phyloP scores from a whole-genome alignment of 176 grass and related monocot species.

The Juncus effusus region DNA sequence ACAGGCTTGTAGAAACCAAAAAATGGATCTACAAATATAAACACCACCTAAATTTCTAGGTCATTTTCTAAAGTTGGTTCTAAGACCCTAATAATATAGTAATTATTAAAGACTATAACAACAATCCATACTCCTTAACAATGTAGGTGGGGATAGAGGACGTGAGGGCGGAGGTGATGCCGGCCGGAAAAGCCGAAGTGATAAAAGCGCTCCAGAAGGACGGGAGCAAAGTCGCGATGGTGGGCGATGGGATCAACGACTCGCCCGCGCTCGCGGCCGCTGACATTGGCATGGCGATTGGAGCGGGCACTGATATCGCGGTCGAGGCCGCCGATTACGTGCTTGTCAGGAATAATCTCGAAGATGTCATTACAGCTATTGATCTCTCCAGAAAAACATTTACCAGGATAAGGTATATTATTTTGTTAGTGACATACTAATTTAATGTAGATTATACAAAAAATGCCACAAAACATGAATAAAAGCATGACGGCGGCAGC shows the following conservation, averaged over 20 bases:
- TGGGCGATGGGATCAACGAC: slow-evolving; percentile 84
- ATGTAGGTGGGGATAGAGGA: slow-evolving; percentile 76
- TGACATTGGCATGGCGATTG: slow-evolving; percentile 89
- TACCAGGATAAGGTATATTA: slow-evolving; percentile 56
- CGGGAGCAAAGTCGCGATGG: slow-evolving; percentile 74
- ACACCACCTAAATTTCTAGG: too few relatives aligned
- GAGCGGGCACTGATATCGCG: slow-evolving; percentile 76
- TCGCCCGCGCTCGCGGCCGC: slow-evolving; percentile 72
- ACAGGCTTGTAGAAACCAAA: too few relatives aligned
- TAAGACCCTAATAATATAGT: background rate
- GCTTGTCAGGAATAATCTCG: slow-evolving; percentile 83
- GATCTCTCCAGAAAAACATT: slow-evolving; percentile 95
- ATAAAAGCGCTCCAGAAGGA: slow-evolving; percentile 68
- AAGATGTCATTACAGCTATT: slow-evolving; percentile 88
- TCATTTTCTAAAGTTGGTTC: too few relatives aligned
- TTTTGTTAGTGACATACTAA: too few relatives aligned
- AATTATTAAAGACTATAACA: too few relatives aligned
- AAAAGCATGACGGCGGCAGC: background rate
- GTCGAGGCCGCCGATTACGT: slow-evolving; percentile 91
- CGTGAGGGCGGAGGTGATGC: slow-evolving; percentile 81
- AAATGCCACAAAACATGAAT: background rate
- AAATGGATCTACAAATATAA: too few relatives aligned
- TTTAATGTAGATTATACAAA: too few relatives aligned
- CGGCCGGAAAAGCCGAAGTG: slow-evolving; percentile 69
- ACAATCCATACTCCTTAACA: too few relatives aligned